A percentile compares a stretch with the other conserved stretches of the same genome.
Conservation (phyloP, 495 filamentous ascomycete genomes). For the Ramalina intermedia region DNA sequence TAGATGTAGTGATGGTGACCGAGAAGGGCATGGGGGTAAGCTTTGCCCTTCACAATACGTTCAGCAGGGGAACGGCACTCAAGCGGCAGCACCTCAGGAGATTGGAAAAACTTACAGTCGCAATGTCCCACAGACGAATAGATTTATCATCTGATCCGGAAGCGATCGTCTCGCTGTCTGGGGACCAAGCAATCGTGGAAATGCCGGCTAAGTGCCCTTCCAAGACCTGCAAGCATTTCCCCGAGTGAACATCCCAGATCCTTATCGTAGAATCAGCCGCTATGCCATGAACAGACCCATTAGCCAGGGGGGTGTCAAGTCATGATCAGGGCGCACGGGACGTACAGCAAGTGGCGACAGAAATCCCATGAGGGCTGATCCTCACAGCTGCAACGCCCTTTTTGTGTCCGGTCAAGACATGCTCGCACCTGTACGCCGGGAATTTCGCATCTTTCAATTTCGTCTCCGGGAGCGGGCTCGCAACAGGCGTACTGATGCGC, state of each 20-base stretch:
- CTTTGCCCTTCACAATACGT: slow-evolving; percentile 32
- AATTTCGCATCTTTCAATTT: slow-evolving; percentile 8
- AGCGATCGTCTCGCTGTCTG: slow-evolving; percentile 71
- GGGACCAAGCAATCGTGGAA: slow-evolving; percentile 79
- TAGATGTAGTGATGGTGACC: slow-evolving; percentile 97
- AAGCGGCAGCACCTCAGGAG: neutral
- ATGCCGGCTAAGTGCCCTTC: slow-evolving; percentile 88
- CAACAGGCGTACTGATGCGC: slow-evolving; percentile 11
- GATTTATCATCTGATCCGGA: slow-evolving; percentile 93
- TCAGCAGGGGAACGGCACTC: slow-evolving; percentile 5
- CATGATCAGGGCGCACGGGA: slow-evolving; percentile 2
- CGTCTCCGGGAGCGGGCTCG: slow-evolving; percentile 4
- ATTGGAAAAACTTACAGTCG: slow-evolving; percentile 40
- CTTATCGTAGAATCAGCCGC: slow-evolving; percentile 79
- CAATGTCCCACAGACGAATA: slow-evolving; percentile 81
- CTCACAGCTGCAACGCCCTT: slow-evolving; percentile 71
- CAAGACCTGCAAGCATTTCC: slow-evolving; percentile 69
- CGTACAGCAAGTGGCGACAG: slow-evolving; percentile 77
- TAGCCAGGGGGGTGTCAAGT: neutral
- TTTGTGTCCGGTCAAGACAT: slow-evolving; percentile 59
- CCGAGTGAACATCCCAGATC: slow-evolving; percentile 74
- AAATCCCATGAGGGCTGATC: slow-evolving; percentile 77
- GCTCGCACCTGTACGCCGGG: slow-evolving; percentile 45
- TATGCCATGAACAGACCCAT: slow-evolving; percentile 15
- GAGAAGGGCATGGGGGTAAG: slow-evolving; percentile 48